These are phyloP conservation scores for Rhynchospora pubera DNA, from an alignment of 176 grass and related monocot genomes.

Conservation along the genomic window DNA sequence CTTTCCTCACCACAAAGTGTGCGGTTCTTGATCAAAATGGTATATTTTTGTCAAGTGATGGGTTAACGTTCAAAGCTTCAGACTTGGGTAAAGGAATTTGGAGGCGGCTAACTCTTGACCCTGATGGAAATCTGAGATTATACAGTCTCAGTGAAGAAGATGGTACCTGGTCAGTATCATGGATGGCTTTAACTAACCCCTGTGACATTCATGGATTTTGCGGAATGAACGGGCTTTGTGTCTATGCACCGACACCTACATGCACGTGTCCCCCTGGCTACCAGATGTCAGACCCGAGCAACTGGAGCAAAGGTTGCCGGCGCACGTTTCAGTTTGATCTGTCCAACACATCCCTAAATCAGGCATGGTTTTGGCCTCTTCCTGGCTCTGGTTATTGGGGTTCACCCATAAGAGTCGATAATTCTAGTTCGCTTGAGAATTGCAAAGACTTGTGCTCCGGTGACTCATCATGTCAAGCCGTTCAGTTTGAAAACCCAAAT, in stretches of 20 bases:
- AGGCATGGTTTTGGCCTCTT: conserved; percentile 3
- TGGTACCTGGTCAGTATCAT: conserved; percentile 33
- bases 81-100: conserved; percentile 23
- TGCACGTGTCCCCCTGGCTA: conserved; percentile 43
- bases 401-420: neutral
- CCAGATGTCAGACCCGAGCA: conserved; percentile 21
- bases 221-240: conserved; percentile 35
- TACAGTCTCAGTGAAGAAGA: conserved; percentile 32
- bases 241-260: conserved; percentile 23
- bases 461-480: conserved; percentile 32
- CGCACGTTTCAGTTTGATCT: conserved; percentile 4
- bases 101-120: conserved; percentile 43
- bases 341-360: neutral
- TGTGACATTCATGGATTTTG: conserved; percentile 42
- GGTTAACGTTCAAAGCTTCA: conserved; percentile 19
- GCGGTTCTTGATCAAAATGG: conserved; percentile 24
- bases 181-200: conserved; percentile 35
- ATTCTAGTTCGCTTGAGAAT: neutral
- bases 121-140: conserved; percentile 38
- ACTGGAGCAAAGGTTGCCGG: conserved; percentile 41
- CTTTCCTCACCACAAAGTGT: conserved; percentile 27
- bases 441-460: conserved; percentile 24
- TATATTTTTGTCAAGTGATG: conserved; percentile 22
- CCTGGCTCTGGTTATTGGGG: conserved; percentile 1
- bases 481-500: conserved; percentile 27